phyloP scores from a whole-genome alignment of 495 filamentous ascomycete species.

The Apodospora peruviana region DNA sequence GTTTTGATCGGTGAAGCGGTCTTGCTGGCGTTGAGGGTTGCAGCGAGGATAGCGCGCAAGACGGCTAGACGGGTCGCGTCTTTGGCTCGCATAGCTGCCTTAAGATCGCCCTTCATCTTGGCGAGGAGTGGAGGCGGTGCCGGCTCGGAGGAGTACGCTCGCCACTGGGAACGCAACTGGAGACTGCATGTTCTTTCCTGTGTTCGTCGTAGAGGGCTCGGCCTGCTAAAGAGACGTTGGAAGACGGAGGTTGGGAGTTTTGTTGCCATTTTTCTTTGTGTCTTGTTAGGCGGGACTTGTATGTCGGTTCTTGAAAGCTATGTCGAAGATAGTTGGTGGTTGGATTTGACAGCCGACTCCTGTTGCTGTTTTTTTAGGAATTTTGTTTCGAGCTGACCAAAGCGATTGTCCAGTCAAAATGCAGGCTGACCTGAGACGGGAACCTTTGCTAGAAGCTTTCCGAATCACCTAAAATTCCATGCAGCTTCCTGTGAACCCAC shows the following conservation, averaged over 20 bases:
- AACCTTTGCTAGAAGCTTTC: too few relatives aligned
- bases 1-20: constrained; percentile 48
- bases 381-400: too few relatives aligned
- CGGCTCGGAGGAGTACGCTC: constrained; percentile 34
- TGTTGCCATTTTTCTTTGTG: background rate
- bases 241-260: background rate
- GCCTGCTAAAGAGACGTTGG: constrained; percentile 4
- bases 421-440: too few relatives aligned
- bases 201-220: constrained; percentile 12
- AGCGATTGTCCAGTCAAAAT: too few relatives aligned
- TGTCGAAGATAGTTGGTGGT: too few relatives aligned
- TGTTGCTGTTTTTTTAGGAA: too few relatives aligned
- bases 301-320: background rate
- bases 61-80: constrained; percentile 49
- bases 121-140: constrained; percentile 35
- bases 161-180: too few relatives aligned
- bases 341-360: too few relatives aligned
- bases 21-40: constrained; percentile 53
- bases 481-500: too few relatives aligned
- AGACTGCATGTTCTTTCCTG: too few relatives aligned
- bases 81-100: constrained; percentile 55
- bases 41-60: constrained; percentile 47
- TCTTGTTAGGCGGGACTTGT: too few relatives aligned
- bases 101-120: constrained; percentile 51
- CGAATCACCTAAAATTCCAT: too few relatives aligned